Conservation (phyloP, 768 basidiomycete genomes). For the Crassisporium funariophilum region DNA sequence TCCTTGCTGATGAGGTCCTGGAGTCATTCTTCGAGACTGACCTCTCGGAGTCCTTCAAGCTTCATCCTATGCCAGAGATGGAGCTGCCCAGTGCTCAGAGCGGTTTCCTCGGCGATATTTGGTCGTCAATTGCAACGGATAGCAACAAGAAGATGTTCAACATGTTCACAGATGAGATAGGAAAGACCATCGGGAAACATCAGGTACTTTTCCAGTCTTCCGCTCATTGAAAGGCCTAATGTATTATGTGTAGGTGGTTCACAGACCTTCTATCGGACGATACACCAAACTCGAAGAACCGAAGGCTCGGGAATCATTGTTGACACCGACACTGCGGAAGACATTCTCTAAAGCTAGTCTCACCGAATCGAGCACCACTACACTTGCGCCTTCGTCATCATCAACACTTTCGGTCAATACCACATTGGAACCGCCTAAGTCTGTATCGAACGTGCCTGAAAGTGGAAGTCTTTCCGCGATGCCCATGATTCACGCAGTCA, state of each 20-base stretch:
- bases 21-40: conserved; percentile 97
- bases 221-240: background rate
- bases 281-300: conserved; percentile 85
- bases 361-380: conserved; percentile 25
- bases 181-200: conserved; percentile 92
- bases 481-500: conserved; percentile 74
- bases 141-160: conserved; percentile 94
- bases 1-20: conserved; percentile 93
- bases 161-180: conserved; percentile 91
- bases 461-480: conserved; percentile 52
- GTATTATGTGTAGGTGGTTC: conserved; percentile 50
- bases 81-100: conserved; percentile 61
- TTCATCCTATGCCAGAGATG: conserved; percentile 69
- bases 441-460: conserved; percentile 34
- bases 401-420: conserved; percentile 57
- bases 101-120: conserved; percentile 78
- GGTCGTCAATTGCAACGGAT: conserved; percentile 88
- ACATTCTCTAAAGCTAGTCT: conserved; percentile 60
- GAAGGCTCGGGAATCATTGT: conserved; percentile 82
- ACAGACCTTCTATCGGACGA: conserved; percentile 85
- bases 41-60: conserved; percentile 82
- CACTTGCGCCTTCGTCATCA: conserved; percentile 39
- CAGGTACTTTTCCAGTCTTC: conserved; percentile 47
- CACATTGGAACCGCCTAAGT: conserved; percentile 28
- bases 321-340: conserved; percentile 69